Conservation (phyloP, 2,329 filamentous ascomycete genomes). For the Sporothrix mexicana region DNA sequence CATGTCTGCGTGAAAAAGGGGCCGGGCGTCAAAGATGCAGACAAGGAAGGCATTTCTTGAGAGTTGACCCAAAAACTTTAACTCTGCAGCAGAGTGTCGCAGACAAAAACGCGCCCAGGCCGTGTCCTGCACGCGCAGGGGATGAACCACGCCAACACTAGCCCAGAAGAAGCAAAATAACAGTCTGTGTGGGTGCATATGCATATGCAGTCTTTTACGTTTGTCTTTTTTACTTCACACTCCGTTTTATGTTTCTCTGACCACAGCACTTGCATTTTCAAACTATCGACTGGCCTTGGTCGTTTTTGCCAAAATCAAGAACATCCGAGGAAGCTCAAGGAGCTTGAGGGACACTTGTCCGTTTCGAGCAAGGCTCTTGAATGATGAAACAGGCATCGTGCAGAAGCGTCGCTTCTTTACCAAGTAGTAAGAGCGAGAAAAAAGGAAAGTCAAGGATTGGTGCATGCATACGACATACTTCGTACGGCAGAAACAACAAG, state of each 20-base stretch:
- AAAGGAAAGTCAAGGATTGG: neutral
- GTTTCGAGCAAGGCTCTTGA: neutral
- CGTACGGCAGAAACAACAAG: neutral
- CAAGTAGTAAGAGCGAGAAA: neutral
- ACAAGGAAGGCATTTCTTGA: neutral
- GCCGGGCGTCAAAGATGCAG: neutral
- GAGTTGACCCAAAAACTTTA: neutral
- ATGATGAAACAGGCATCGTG: slow-evolving; percentile 17
- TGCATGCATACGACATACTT: neutral
- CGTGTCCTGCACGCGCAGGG: neutral
- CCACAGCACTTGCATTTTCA: neutral
- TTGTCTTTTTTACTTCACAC: neutral
- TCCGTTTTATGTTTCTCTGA: neutral
- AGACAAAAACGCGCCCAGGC: slow-evolving; percentile 7
- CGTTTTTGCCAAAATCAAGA: neutral
- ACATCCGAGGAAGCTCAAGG: neutral
- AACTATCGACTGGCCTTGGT: neutral
- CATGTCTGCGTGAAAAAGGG: slow-evolving; percentile 23
- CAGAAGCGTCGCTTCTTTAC: slow-evolving; percentile 15
- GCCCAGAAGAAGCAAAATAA: neutral
- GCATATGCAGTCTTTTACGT: slow-evolving; percentile 22
- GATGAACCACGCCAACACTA: slow-evolving; percentile 2
- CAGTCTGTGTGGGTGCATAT: slow-evolving; percentile 29
- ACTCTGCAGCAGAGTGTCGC: slow-evolving; percentile 10
- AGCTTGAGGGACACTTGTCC: neutral